Percentiles rank a stretch among this genome's conserved stretches.
Conservation (phyloP, 1,284 basidiomycete genomes). For the Trametes pubescens region DNA sequence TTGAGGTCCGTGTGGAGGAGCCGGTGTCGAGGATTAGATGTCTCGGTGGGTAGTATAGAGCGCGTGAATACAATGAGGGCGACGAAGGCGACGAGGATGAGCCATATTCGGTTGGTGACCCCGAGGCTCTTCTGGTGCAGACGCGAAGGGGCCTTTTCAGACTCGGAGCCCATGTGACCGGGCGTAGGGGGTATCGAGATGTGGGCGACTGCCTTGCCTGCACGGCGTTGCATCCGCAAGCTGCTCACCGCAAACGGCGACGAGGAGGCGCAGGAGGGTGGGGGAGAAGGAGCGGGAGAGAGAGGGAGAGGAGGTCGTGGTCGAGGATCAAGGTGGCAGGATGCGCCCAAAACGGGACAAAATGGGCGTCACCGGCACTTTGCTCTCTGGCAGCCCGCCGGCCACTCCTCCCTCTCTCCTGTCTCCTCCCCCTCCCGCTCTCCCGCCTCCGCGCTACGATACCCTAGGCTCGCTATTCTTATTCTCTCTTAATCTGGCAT, state of each 20-base stretch:
- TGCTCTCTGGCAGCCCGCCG: slow-evolving; percentile 3
- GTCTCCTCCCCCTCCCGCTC: slow-evolving; percentile 7
- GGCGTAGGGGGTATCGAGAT: slow-evolving; percentile 58
- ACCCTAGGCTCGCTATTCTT: slow-evolving; percentile 28
- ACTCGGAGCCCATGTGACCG: slow-evolving; percentile 53
- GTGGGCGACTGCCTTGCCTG: slow-evolving; percentile 58
- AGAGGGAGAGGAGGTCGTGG: slow-evolving; percentile 14
- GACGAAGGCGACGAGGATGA: slow-evolving; percentile 65
- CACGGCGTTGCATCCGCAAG: slow-evolving; percentile 64
- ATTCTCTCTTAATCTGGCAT: slow-evolving; percentile 21
- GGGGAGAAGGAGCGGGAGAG: slow-evolving; percentile 6
- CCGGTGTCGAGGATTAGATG: slow-evolving; percentile 40
- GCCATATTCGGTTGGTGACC: slow-evolving; percentile 77
- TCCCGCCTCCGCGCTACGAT: slow-evolving; percentile 11
- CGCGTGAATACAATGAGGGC: slow-evolving; percentile 71
- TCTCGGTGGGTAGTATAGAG: slow-evolving; percentile 56
- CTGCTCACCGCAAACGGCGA: slow-evolving; percentile 17
- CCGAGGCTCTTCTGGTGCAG: slow-evolving; percentile 65
- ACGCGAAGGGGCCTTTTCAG: slow-evolving; percentile 57
- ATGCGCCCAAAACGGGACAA: slow-evolving; percentile 14
- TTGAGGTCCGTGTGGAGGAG: slow-evolving; percentile 62
- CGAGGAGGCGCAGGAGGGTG: slow-evolving; percentile 17
- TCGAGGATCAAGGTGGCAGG: slow-evolving; percentile 17
- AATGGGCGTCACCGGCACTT: slow-evolving; percentile 23
- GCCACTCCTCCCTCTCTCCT: background rate